phyloP scores from a whole-genome alignment of 495 filamentous ascomycete species.

The Annulohypoxylon maeteangense region DNA sequence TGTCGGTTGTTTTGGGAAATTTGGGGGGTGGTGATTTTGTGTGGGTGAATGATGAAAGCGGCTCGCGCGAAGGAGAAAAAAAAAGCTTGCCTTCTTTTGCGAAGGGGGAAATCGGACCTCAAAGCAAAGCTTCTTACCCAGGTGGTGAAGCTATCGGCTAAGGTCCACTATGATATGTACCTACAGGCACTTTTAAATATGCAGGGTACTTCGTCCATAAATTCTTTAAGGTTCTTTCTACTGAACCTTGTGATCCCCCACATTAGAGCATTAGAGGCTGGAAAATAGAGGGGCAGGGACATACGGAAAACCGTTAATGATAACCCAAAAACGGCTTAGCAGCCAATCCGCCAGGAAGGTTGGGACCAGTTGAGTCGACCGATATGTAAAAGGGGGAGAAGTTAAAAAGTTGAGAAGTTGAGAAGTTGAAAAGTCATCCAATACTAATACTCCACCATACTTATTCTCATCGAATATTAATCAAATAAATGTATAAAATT shows the following conservation, averaged over 20 bases:
- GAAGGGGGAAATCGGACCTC: slow-evolving; percentile 28
- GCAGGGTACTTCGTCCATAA: not conserved
- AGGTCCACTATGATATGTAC: slow-evolving; percentile 43
- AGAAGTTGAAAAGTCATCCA: too few relatives aligned
- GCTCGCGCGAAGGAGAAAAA: slow-evolving; percentile 39
- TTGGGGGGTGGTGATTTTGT: slow-evolving; percentile 34
- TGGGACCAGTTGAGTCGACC: not conserved
- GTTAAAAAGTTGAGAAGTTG: not conserved
- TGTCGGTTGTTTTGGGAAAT: slow-evolving; percentile 39
- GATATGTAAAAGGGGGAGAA: not conserved
- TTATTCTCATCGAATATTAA: slow-evolving; percentile 1
- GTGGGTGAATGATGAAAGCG: slow-evolving; percentile 50
- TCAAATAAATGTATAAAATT: not conserved
- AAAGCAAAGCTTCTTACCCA: slow-evolving; percentile 31
- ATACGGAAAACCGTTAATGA: slow-evolving; percentile 1
- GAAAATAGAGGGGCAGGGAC: slow-evolving; percentile 29
- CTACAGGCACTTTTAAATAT: not conserved
- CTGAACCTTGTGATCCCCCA: slow-evolving; percentile 2
- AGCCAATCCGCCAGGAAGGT: not conserved
- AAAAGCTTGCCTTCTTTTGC: slow-evolving; percentile 32
- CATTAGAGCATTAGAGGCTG: slow-evolving; percentile 22
- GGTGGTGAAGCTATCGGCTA: slow-evolving; percentile 44
- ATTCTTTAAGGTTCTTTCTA: slow-evolving; percentile 2
- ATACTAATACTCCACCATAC: not conserved
- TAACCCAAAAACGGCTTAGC: not conserved